Evolutionary conservation across 495 filamentous ascomycete species (phyloP).

Genomic region (Cetradonia linearis): DNA sequence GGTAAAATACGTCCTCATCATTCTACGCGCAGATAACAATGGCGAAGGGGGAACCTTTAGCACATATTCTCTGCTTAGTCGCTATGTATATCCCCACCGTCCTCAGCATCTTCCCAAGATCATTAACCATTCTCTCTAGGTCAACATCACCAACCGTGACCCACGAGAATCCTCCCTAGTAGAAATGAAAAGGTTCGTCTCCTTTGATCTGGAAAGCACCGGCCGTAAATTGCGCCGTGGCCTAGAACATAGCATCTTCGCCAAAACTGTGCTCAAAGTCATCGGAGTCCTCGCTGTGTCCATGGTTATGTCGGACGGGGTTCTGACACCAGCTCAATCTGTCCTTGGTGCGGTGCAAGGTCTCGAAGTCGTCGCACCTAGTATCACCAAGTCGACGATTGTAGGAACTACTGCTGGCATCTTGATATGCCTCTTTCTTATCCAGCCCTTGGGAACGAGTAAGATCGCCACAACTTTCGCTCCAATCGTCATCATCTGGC

Average conservation of each 20-base stretch:
- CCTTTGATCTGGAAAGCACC: conserved; percentile 42
- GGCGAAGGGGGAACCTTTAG: conserved; percentile 69
- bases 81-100: conserved; percentile 44
- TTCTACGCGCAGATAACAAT: conserved; percentile 60
- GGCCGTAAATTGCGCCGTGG: conserved; percentile 43
- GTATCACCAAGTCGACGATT: conserved; percentile 39
- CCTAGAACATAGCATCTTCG: conserved; percentile 46
- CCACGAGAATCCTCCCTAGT: conserved; percentile 45
- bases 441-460: conserved; percentile 60
- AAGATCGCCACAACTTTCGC: conserved; percentile 55
- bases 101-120: background rate
- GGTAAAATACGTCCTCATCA: conserved; percentile 60
- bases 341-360: conserved; percentile 62
- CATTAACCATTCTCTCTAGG: conserved; percentile 25
- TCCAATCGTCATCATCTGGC: conserved; percentile 66
- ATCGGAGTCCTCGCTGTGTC: conserved; percentile 61
- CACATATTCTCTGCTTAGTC: conserved; percentile 55
- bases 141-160: conserved; percentile 45
- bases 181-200: conserved; percentile 49
- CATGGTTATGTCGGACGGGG: conserved; percentile 57
- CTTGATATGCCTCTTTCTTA: conserved; percentile 52
- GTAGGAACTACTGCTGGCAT: conserved; percentile 60
- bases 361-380: conserved; percentile 38
- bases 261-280: conserved; percentile 45
- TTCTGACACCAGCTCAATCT: conserved; percentile 59